Base-by-base conservation (phyloP, 2,329 filamentous ascomycete genomes). In the Apiospora saccharicola region DNA sequence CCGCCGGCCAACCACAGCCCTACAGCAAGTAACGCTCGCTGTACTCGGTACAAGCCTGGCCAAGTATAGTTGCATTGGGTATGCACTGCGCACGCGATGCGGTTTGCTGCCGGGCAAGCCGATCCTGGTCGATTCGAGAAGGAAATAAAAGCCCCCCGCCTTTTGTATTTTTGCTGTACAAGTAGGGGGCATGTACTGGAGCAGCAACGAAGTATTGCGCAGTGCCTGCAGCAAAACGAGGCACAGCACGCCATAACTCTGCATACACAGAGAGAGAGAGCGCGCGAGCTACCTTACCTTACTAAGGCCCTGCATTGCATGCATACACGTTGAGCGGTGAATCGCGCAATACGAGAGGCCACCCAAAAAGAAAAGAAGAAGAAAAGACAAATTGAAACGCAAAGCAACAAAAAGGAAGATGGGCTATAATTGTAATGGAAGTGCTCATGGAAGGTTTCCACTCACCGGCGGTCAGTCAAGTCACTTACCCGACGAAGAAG, bases 1-100 rank as follows among this genome's bases (percentile, higher is more conserved):
- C 26, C 26, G 26, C 57, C 57, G 57, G 22, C 57, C 34, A 64
- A 19, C 19, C 34, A 41, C 57, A 64, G 30, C 30, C 57, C 34
- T 37, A n/a, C 51, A 57, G 13, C 34, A 22, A 22, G 57, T 41
- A 41, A 6, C 19, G 34, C 53, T 4, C 19, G 34, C 53, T 4
- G 53, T 61, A 61, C 53, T 37, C 53, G 8, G 53, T 61, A 61
- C 53, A 61, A 34, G 26, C 30, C 12, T 22, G 16, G 14, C 12
- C 16, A 61, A 34, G 57, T 64, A 64, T 22, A n/a, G 57, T 64
- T 22, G 57, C 57, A 64, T 64, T 64, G 57, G 37, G 37, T 64
- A 64, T 64, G 57, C 34, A 64, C 57, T 64, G 57, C 34, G 57
- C 57, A 64, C 57, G 57, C 30, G 57, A 64, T 64, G 34, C 22